These are phyloP conservation scores for Pezicula neosporulosa DNA, from an alignment of 2,329 filamentous ascomycete genomes.

Conservation along the genomic window DNA sequence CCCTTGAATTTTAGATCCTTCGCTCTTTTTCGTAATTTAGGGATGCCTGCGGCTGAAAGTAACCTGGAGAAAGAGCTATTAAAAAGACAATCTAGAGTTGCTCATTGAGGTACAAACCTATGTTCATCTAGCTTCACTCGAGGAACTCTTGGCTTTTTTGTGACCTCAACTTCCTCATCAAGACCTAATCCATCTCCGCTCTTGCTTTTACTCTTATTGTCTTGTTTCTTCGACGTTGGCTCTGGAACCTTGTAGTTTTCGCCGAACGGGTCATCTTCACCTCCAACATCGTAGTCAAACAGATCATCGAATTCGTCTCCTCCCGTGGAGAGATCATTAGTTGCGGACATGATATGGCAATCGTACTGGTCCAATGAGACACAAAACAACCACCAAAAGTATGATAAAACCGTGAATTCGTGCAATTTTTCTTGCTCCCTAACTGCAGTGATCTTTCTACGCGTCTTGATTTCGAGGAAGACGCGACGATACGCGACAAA, in stretches of 20 bases:
- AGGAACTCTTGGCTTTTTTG: constrained; percentile 67
- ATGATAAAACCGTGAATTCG: too few relatives aligned
- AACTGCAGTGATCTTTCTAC: not conserved
- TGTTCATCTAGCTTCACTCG: constrained; percentile 84
- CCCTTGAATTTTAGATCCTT: constrained; percentile 78
- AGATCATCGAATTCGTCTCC: constrained; percentile 60
- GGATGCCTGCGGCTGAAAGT: constrained; percentile 80
- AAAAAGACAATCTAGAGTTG: not conserved
- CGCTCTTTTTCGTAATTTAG: constrained; percentile 70
- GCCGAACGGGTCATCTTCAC: constrained; percentile 23
- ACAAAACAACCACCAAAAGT: not conserved
- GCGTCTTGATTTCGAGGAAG: constrained; percentile 7
- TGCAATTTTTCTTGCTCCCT: too few relatives aligned
- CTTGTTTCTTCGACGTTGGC: constrained; percentile 32
- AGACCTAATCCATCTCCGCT: constrained; percentile 65
- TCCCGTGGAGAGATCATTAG: constrained; percentile 18
- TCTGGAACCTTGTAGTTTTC: constrained; percentile 34
- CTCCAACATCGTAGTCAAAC: constrained; percentile 70
- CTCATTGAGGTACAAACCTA: constrained; percentile 43
- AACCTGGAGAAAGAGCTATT: constrained; percentile 46
- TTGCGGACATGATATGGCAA: constrained; percentile 8
- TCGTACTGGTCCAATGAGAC: not conserved
- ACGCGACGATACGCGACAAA: constrained; percentile 7
- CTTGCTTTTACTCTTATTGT: constrained; percentile 32
- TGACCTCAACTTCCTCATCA: constrained; percentile 81